These are phyloP conservation scores for Neurospora sp. DNA, from an alignment of 2,329 filamentous ascomycete species.

Conservation along the genomic window DNA sequence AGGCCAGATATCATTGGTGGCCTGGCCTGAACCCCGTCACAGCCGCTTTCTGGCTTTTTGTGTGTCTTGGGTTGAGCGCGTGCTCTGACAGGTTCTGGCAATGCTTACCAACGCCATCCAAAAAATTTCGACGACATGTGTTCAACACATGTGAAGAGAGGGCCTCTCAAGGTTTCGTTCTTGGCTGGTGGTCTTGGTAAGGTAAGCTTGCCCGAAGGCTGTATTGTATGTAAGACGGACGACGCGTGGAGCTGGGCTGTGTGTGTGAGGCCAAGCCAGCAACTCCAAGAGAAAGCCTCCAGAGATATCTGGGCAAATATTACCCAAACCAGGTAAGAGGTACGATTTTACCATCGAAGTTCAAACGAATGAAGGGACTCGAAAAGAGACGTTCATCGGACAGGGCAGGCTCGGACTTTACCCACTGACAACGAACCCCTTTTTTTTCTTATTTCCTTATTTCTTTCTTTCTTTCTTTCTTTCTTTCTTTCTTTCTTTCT, in stretches of 20 bases:
- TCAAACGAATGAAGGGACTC: background rate
- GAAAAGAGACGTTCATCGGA: background rate
- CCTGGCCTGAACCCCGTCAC: background rate
- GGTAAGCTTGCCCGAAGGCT: background rate
- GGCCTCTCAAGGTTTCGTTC: background rate
- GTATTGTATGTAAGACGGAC: background rate
- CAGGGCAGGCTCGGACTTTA: background rate
- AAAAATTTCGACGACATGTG: background rate
- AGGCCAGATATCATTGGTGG: background rate
- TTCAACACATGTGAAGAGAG: background rate
- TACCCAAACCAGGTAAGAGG: background rate
- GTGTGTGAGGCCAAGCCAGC: background rate
- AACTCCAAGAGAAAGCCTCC: background rate
- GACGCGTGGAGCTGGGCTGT: background rate
- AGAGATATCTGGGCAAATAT: background rate
- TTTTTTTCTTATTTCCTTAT: background rate
- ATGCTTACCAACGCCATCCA: background rate
- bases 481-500: background rate
- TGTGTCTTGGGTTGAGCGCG: background rate
- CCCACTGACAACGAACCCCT: background rate
- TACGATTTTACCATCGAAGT: background rate
- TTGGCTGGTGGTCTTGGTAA: background rate
- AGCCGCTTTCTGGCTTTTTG: background rate
- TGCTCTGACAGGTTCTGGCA: background rate
- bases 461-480: background rate